phyloP scores from a whole-genome alignment of 2,329 filamentous ascomycete species.

The Verticillium zaregamsianum region DNA sequence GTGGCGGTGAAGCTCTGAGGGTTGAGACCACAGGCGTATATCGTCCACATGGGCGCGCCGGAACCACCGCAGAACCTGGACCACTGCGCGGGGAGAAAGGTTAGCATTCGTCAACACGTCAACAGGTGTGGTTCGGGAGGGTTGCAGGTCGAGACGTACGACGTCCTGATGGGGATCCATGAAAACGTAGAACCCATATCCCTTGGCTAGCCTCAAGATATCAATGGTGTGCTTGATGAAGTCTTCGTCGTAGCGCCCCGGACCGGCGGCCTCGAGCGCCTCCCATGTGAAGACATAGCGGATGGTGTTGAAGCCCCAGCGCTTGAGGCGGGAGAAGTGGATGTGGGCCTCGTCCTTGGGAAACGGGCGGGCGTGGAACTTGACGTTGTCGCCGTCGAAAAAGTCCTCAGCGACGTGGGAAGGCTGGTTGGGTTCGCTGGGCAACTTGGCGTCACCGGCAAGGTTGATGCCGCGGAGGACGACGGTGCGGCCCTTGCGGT shows the following conservation, averaged over 20 bases:
- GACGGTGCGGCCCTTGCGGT: conserved; percentile 76
- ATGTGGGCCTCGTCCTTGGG: conserved; percentile 73
- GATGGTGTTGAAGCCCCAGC: conserved; percentile 94
- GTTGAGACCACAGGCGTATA: conserved; percentile 91
- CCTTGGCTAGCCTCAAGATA: conserved; percentile 75
- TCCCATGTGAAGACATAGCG: conserved; percentile 99
- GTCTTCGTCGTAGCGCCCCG: conserved; percentile 87
- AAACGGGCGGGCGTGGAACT: conserved; percentile 85
- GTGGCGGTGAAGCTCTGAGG: conserved; percentile 80
- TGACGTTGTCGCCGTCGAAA: conserved; percentile 89
- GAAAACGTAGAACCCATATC: conserved; percentile 92
- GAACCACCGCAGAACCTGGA: conserved; percentile 91
- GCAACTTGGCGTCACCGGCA: conserved; percentile 85
- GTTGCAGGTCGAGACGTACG: conserved; percentile 42
- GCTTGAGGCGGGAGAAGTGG: conserved; percentile 81
- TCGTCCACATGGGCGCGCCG: conserved; percentile 94
- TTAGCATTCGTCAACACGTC: neutral
- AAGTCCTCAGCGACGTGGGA: conserved; percentile 77
- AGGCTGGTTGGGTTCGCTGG: conserved; percentile 73
- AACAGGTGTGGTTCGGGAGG: neutral
- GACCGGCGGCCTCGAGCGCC: conserved; percentile 89
- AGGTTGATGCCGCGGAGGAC: conserved; percentile 92
- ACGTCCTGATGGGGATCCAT: conserved; percentile 99
- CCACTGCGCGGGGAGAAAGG: conserved; percentile 55
- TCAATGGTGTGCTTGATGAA: conserved; percentile 91